Percentiles rank a stretch among this genome's conserved stretches.
Conservation (phyloP, 225 moss, liverwort and hornwort genomes). For the Pseudoscleropodium purum region DNA sequence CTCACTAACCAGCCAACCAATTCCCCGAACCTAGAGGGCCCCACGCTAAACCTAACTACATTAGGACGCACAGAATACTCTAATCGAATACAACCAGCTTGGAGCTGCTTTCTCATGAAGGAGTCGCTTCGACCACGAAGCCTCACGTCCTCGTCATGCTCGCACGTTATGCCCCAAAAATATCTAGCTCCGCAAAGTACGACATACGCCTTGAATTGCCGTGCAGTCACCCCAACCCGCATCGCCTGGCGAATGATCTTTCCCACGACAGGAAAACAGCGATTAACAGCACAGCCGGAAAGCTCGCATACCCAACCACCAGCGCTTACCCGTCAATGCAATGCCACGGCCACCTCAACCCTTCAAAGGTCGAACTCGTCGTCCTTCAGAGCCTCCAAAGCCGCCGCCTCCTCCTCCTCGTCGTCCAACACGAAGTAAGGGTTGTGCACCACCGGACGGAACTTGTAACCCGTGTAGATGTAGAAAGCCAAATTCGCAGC, state of each 20-base stretch:
- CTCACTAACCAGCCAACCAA: neutral
- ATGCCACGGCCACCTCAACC: neutral
- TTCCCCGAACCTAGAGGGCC: neutral
- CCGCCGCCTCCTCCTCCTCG: slow-evolving; percentile 83
- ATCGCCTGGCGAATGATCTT: neutral
- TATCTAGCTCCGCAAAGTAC: neutral
- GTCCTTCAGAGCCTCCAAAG: slow-evolving; percentile 78
- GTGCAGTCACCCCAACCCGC: neutral
- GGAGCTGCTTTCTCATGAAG: neutral
- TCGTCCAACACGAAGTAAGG: slow-evolving; percentile 94
- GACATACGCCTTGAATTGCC: neutral
- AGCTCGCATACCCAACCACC: neutral
- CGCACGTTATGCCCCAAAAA: neutral
- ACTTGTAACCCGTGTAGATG: slow-evolving; percentile 94
- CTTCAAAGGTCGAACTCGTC: slow-evolving; percentile 77
- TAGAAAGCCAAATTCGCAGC: slow-evolving; percentile 85
- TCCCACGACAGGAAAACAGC: neutral
- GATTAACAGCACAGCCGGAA: too few species aligned
- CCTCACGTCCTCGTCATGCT: neutral
- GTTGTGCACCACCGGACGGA: slow-evolving; percentile 84
- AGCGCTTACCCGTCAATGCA: neutral
- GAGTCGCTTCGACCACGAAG: neutral
- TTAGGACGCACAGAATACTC: neutral
- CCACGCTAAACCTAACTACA: neutral
- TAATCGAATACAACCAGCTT: neutral